A percentile compares a stretch with the other conserved stretches of the same genome.
Conservation (phyloP, 805 yeast genomes). For the Candida anglica region DNA sequence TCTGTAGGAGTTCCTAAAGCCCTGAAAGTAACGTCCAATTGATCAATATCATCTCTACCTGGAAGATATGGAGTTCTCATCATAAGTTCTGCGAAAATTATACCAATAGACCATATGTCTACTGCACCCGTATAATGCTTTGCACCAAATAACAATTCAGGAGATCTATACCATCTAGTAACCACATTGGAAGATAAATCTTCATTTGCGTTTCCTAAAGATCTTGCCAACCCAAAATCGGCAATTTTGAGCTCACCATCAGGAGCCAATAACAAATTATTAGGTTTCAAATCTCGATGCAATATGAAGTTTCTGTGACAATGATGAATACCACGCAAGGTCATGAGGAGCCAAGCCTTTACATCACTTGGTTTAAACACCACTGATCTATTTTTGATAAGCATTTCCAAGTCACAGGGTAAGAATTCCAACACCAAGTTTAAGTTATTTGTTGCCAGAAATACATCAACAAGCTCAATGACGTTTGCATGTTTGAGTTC, state of each 20-base stretch:
- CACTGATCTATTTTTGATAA: constrained; percentile 74
- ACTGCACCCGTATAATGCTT: constrained; percentile 42
- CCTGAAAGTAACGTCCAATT: constrained; percentile 86
- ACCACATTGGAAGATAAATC: constrained; percentile 89
- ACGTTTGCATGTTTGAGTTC: constrained; percentile 56
- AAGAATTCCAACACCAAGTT: constrained; percentile 90
- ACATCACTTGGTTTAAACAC: constrained; percentile 83
- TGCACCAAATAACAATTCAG: constrained; percentile 43
- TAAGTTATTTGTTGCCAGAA: constrained; percentile 58
- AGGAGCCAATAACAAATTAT: constrained; percentile 81
- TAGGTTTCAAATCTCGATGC: constrained; percentile 93
- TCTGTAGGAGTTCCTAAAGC: constrained; percentile 97
- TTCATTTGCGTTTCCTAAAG: constrained; percentile 70
- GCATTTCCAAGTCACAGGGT: constrained; percentile 81
- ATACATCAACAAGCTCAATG: constrained; percentile 86
- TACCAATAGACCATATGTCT: constrained; percentile 44
- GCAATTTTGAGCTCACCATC: constrained; percentile 88
- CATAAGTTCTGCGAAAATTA: constrained; percentile 93
- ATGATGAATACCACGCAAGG: constrained; percentile 90
- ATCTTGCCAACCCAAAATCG: constrained; percentile 94
- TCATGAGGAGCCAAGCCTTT: constrained; percentile 93
- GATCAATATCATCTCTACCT: constrained; percentile 87
- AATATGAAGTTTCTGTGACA: constrained; percentile 88
- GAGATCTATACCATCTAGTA: constrained; percentile 97
- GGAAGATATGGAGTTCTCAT: constrained; percentile 92